These are phyloP conservation scores for Sonneratia alba DNA, from an alignment of 345 rosid species.

Conservation along the genomic window DNA sequence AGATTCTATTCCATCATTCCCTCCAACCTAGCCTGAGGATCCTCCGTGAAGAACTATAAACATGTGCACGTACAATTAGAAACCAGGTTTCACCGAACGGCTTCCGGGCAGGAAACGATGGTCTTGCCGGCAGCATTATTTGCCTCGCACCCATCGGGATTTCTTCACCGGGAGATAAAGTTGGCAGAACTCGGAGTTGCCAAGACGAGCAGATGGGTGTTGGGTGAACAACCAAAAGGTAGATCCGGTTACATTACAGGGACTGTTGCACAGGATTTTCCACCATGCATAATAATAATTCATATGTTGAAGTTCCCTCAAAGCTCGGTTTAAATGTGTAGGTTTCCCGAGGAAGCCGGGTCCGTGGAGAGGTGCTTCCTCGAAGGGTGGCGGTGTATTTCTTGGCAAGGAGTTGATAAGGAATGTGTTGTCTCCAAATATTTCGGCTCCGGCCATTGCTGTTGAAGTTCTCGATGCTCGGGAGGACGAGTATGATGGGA, in stretches of 20 bases:
- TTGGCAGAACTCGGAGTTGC: neutral
- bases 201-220: neutral
- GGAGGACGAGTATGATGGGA: constrained; percentile 44
- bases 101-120: neutral
- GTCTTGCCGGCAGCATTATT: neutral
- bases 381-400: neutral
- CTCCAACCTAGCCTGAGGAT: neutral
- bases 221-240: neutral
- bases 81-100: neutral
- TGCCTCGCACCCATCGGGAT: neutral
- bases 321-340: neutral
- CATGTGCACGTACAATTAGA: neutral
- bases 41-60: neutral
- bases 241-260: neutral
- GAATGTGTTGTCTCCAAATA: constrained; percentile 24
- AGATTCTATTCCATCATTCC: constrained; percentile 3
- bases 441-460: constrained; percentile 15
- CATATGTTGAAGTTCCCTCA: too few relatives aligned
- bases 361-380: neutral
- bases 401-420: constrained; percentile 1
- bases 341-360: constrained; percentile 6
- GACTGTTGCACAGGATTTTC: too few relatives aligned
- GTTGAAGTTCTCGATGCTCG: constrained; percentile 29
- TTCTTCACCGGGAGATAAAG: neutral
- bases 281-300: neutral